These are phyloP conservation scores for Yamadazyma sp. DNA, from an alignment of 1,139 yeast species.

Conservation along the genomic window DNA sequence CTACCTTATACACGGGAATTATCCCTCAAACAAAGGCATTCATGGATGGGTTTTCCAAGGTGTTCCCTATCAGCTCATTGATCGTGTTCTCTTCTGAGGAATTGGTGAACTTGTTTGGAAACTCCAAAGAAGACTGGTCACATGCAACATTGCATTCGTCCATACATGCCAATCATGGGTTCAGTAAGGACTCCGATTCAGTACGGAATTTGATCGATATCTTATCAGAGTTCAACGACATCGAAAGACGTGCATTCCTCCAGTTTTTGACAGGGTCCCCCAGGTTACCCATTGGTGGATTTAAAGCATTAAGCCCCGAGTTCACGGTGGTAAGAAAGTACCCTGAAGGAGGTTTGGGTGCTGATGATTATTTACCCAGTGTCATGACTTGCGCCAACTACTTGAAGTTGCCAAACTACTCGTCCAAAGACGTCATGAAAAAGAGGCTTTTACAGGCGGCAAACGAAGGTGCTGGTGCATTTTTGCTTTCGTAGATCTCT, in stretches of 20 bases:
- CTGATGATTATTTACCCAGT: slow-evolving; percentile 91
- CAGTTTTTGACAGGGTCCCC: slow-evolving; percentile 96
- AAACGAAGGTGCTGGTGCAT: slow-evolving; percentile 87
- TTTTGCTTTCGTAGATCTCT: slow-evolving; percentile 43
- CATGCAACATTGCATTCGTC: slow-evolving; percentile 55
- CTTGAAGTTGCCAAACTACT: slow-evolving; percentile 82
- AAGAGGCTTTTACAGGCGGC: slow-evolving; percentile 67
- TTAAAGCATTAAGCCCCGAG: slow-evolving; percentile 76
- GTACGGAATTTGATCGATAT: slow-evolving; percentile 61
- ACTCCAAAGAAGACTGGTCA: slow-evolving; percentile 88
- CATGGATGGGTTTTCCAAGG: slow-evolving; percentile 77
- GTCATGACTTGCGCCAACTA: slow-evolving; percentile 99
- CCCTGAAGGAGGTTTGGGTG: slow-evolving; percentile 60
- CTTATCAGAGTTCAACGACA: slow-evolving; percentile 50
- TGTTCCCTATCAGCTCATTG: slow-evolving; percentile 77
- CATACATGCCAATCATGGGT: slow-evolving; percentile 90
- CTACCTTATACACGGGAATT: slow-evolving; percentile 66
- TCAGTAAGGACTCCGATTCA: slow-evolving; percentile 65
- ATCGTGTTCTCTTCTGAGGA: slow-evolving; percentile 73
- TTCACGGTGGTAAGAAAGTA: slow-evolving; percentile 85
- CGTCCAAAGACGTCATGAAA: slow-evolving; percentile 59
- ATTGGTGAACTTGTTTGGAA: slow-evolving; percentile 61
- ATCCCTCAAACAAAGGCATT: slow-evolving; percentile 65
- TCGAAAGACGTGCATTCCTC: slow-evolving; percentile 68
- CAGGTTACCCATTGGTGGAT: slow-evolving; percentile 91